Conservation (phyloP, 2,329 filamentous ascomycete species). For the Microsporum canis region DNA sequence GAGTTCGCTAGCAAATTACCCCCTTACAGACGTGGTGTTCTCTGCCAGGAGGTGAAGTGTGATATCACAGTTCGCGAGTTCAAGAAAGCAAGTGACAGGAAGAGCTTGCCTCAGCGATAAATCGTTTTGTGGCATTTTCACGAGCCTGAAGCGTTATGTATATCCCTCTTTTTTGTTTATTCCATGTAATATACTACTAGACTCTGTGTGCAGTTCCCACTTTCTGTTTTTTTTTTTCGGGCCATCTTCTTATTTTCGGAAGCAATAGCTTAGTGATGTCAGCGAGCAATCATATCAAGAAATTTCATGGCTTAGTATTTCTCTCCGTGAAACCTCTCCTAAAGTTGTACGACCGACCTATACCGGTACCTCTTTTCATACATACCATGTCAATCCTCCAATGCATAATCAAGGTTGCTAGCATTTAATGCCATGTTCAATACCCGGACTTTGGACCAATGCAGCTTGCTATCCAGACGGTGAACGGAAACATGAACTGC, state of each 20-base stretch:
- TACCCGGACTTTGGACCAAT: background rate
- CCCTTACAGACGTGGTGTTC: constrained; percentile 56
- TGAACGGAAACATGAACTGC: background rate
- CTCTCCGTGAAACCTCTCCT: background rate
- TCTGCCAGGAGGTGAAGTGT: constrained; percentile 82
- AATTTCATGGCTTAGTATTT: background rate
- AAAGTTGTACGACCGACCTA: background rate
- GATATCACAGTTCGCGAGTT: constrained; percentile 74
- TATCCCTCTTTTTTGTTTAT: background rate
- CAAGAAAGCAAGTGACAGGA: constrained; percentile 42
- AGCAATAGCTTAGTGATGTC: background rate
- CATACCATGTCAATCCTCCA: background rate
- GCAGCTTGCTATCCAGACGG: background rate
- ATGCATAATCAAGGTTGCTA: background rate
- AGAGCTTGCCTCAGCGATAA: constrained; percentile 23
- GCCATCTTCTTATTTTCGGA: background rate
- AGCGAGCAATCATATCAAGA: background rate
- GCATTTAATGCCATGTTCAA: background rate
- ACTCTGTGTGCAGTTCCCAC: background rate
- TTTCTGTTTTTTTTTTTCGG: background rate
- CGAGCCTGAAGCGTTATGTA: background rate
- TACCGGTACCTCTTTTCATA: background rate
- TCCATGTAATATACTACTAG: background rate
- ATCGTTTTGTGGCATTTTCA: background rate
- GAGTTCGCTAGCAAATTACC: constrained; percentile 81